Percentiles rank a stretch among this genome's conserved stretches.
Conservation (phyloP, 2,329 filamentous ascomycete species). For the Cercospora beticola region DNA sequence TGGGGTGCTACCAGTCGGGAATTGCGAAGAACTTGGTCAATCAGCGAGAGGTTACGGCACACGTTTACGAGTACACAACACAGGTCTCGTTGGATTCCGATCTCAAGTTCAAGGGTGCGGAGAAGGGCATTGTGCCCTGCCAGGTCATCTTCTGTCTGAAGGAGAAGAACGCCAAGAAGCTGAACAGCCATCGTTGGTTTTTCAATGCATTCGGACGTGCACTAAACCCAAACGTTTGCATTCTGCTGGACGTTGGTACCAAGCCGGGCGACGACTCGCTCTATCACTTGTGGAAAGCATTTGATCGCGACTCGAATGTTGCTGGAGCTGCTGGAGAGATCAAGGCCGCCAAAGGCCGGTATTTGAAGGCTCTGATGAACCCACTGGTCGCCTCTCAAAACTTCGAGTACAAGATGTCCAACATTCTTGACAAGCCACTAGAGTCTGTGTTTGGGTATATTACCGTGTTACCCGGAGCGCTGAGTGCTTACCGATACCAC, state of each 20-base stretch:
- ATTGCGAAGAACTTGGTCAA: constrained; percentile 99
- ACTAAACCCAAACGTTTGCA: constrained; percentile 93
- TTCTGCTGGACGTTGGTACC: constrained; percentile 93
- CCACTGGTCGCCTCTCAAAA: constrained; percentile 96
- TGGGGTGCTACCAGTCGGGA: constrained; percentile 97
- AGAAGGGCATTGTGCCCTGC: constrained; percentile 97
- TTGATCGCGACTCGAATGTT: constrained; percentile 95
- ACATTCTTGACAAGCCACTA: constrained; percentile 94
- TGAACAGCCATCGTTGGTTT: constrained; percentile 98
- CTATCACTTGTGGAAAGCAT: constrained; percentile 99
- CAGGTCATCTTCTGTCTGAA: constrained; percentile 99
- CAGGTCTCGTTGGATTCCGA: constrained; percentile 95
- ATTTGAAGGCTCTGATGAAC: constrained; percentile 80
- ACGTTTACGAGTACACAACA: constrained; percentile 98
- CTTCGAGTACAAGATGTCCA: constrained; percentile 99
- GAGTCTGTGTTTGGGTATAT: constrained; percentile 99
- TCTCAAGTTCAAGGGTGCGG: constrained; percentile 97
- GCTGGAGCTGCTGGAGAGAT: constrained; percentile 97
- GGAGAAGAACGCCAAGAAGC: constrained; percentile 95
- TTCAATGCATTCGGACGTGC: constrained; percentile 96
- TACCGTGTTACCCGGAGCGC: constrained; percentile 88
- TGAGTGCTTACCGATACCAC: constrained; percentile 94
- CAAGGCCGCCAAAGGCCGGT: constrained; percentile 90
- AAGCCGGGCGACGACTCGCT: constrained; percentile 83
- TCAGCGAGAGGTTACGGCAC: constrained; percentile 88